phyloP scores from a whole-genome alignment of 495 filamentous ascomycete species.

The Clavariopsis aquatica region DNA sequence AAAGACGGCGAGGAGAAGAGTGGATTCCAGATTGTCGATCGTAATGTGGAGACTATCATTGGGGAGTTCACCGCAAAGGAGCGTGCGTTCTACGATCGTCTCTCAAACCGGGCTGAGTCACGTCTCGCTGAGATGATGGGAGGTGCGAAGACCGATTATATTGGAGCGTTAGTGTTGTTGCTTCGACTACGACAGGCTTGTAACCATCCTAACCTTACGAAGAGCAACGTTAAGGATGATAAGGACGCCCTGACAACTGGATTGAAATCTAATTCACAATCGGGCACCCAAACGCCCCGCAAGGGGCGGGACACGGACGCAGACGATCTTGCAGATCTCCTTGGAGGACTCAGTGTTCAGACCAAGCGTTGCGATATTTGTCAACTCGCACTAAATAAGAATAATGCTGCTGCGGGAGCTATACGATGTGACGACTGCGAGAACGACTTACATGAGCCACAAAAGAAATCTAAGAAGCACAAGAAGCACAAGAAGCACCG shows the following conservation, averaged over 20 bases:
- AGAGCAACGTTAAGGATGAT: conserved; percentile 79
- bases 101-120: conserved; percentile 81
- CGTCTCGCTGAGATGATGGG: conserved; percentile 87
- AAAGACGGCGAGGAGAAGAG: conserved; percentile 52
- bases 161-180: conserved; percentile 81
- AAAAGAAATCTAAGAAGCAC: conserved; percentile 50
- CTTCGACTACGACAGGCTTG: conserved; percentile 88
- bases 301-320: conserved; percentile 59
- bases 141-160: conserved; percentile 69
- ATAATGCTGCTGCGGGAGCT: conserved; percentile 58
- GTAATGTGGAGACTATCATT: conserved; percentile 79
- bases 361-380: conserved; percentile 89
- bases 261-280: conserved; percentile 40
- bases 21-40: conserved; percentile 81
- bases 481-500: conserved; percentile 45
- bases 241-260: conserved; percentile 77
- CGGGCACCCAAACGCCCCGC: conserved; percentile 49
- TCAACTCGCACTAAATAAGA: conserved; percentile 64
- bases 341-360: conserved; percentile 79
- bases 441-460: conserved; percentile 58
- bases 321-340: conserved; percentile 80
- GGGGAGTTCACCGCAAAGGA: conserved; percentile 79
- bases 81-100: conserved; percentile 76
- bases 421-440: conserved; percentile 74
- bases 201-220: conserved; percentile 87